Evolutionary conservation across 139 green algal genomes (phyloP).

Genomic region (Diplosphaera chodatii): DNA sequence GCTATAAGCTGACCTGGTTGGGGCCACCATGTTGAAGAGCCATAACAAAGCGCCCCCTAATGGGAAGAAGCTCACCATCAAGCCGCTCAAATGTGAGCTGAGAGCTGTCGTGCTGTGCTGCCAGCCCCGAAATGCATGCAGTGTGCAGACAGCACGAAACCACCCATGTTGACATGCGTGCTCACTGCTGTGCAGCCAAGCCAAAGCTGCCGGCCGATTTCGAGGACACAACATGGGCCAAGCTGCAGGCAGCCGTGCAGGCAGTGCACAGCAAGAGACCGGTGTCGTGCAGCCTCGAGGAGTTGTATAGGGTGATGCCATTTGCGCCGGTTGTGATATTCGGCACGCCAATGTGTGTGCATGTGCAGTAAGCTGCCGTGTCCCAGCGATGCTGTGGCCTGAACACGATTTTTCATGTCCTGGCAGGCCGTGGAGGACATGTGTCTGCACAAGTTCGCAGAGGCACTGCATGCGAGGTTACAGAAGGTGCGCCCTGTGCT

Average conservation of each 20-base stretch:
- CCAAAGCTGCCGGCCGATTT: constrained; percentile 86
- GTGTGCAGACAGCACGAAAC: no score
- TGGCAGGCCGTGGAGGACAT: constrained; percentile 90
- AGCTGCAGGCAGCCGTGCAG: constrained; percentile 70
- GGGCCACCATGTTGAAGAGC: not conserved
- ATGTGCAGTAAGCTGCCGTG: no score
- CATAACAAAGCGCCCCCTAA: not conserved
- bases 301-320: constrained; percentile 81
- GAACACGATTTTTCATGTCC: no score
- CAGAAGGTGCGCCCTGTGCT: constrained; percentile 43
- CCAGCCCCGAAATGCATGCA: no score
- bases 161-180: no score
- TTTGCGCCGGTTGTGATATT: no score
- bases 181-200: constrained; percentile 46
- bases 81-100: constrained; percentile 16
- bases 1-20: no score
- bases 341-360: no score
- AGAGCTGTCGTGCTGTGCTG: no score
- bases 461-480: constrained; percentile 70
- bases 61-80: constrained; percentile 13
- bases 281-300: constrained; percentile 77
- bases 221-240: constrained; percentile 76
- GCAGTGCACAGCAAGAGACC: constrained; percentile 77
- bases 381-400: no score
- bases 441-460: constrained; percentile 86